These are phyloP conservation scores for Sporothrix luriei DNA, from an alignment of 2,329 filamentous ascomycete species.

Conservation along the genomic window DNA sequence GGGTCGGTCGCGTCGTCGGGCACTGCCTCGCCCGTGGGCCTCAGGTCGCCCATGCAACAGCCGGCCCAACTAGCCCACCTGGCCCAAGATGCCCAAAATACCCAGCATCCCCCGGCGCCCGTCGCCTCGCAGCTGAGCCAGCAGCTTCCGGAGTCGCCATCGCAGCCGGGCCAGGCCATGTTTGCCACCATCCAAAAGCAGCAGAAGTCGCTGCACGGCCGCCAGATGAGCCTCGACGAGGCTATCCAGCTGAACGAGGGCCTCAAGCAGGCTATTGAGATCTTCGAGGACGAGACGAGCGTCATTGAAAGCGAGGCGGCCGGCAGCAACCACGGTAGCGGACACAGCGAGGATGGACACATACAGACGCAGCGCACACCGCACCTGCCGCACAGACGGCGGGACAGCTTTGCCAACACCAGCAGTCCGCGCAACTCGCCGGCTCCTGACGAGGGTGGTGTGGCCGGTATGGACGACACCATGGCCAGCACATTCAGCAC, in stretches of 20 bases:
- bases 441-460: slow-evolving; percentile 39
- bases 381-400: slow-evolving; percentile 34
- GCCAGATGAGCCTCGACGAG: slow-evolving; percentile 55
- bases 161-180: slow-evolving; percentile 27
- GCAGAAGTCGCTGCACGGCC: slow-evolving; percentile 40
- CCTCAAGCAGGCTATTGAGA: slow-evolving; percentile 61
- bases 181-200: slow-evolving; percentile 35
- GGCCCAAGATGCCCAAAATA: no score
- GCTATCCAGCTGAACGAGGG: slow-evolving; percentile 58
- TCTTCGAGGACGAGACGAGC: slow-evolving; percentile 59
- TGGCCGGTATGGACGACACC: slow-evolving; percentile 67
- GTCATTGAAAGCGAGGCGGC: slow-evolving; percentile 40
- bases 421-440: not conserved
- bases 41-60: slow-evolving; percentile 26
- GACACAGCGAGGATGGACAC: slow-evolving; percentile 5
- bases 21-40: slow-evolving; percentile 25
- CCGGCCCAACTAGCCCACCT: slow-evolving; percentile 6
- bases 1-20: slow-evolving; percentile 24
- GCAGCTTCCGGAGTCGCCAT: slow-evolving; percentile 32
- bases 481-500: slow-evolving; percentile 82
- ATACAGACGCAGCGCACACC: slow-evolving; percentile 28
- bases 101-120: not conserved
- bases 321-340: slow-evolving; percentile 22
- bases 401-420: slow-evolving; percentile 32
- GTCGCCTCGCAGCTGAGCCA: not conserved